A percentile compares a stretch with the other conserved stretches of the same genome.
These are phyloP conservation scores for Diutina ranongensis DNA, from an alignment of 1,139 yeast genomes.

Conservation along the genomic window DNA sequence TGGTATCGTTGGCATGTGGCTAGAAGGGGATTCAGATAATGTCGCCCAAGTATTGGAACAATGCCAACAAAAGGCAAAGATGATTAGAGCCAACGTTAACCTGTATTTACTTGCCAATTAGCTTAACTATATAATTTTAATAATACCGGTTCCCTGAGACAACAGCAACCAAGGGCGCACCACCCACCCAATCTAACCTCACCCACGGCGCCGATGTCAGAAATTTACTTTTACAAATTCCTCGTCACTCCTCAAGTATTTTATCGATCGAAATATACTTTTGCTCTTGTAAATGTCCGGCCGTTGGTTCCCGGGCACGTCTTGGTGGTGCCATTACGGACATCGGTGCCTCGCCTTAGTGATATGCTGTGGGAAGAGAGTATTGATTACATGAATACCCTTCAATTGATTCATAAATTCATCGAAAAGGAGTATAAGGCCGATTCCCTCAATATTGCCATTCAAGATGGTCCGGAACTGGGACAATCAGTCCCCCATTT, in stretches of 20 bases:
- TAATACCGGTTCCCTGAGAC: too few species aligned
- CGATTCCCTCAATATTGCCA: conserved; percentile 75
- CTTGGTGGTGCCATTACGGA: conserved; percentile 69
- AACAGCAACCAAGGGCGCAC: too few species aligned
- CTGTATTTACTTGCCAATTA: conserved; percentile 16
- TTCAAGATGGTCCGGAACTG: conserved; percentile 93
- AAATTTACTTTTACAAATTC: conserved; percentile 32
- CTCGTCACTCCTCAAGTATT: conserved; percentile 57
- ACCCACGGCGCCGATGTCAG: background rate
- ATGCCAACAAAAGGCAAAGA: conserved; percentile 31
- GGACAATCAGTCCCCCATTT: conserved; percentile 93
- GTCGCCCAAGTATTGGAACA: conserved; percentile 20
- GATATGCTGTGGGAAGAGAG: conserved; percentile 67
- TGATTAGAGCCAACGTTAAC: conserved; percentile 37
- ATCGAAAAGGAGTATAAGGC: conserved; percentile 59
- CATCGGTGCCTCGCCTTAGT: conserved; percentile 43
- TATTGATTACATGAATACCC: conserved; percentile 61
- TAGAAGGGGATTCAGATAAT: conserved; percentile 25
- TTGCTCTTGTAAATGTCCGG: conserved; percentile 76
- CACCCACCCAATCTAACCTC: background rate
- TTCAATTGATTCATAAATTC: conserved; percentile 61
- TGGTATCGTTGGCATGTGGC: conserved; percentile 47
- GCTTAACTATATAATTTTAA: too few species aligned
- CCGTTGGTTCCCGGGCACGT: conserved; percentile 91
- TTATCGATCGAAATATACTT: conserved; percentile 46